Conservation (phyloP, 805 yeast species). For the Wickerhamiella qilinensis region DNA sequence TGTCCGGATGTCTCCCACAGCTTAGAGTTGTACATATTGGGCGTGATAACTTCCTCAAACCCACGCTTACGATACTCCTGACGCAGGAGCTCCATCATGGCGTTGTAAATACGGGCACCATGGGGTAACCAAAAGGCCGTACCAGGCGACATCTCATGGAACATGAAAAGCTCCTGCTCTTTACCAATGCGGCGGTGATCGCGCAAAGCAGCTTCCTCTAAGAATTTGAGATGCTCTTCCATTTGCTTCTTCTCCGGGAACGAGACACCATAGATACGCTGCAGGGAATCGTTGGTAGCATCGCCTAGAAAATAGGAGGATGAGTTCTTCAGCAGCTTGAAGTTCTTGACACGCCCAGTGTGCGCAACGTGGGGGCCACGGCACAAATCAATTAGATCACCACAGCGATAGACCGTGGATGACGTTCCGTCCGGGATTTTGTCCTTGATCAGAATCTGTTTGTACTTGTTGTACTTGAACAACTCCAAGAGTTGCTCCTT, state of each 20-base stretch:
- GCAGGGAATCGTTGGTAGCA: constrained; percentile 80
- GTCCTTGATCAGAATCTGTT: constrained; percentile 67
- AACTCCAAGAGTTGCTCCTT: constrained; percentile 82
- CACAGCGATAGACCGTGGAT: constrained; percentile 95
- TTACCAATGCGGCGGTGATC: constrained; percentile 86
- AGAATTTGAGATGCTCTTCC: constrained; percentile 87
- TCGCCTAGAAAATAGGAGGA: constrained; percentile 95
- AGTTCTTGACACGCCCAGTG: constrained; percentile 89
- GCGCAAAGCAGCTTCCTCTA: constrained; percentile 91
- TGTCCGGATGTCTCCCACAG: constrained; percentile 98
- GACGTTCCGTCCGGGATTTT: constrained; percentile 94
- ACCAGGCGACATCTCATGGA: constrained; percentile 96
- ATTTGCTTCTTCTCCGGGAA: constrained; percentile 96
- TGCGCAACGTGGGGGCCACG: constrained; percentile 96
- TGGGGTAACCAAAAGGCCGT: constrained; percentile 98
- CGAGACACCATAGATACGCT: constrained; percentile 93
- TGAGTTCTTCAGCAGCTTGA: constrained; percentile 88
- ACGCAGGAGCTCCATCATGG: constrained; percentile 65
- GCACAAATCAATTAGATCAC: constrained; percentile 92
- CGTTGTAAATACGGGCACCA: constrained; percentile 93
- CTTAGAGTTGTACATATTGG: constrained; percentile 95
- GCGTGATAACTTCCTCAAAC: constrained; percentile 95
- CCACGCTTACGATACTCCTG: constrained; percentile 83
- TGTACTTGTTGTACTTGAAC: constrained; percentile 93
- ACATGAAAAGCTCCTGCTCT: constrained; percentile 90